These are phyloP conservation scores for Helianthus tuberosus DNA, from an alignment of 129 eudicot genomes.

Conservation along the genomic window DNA sequence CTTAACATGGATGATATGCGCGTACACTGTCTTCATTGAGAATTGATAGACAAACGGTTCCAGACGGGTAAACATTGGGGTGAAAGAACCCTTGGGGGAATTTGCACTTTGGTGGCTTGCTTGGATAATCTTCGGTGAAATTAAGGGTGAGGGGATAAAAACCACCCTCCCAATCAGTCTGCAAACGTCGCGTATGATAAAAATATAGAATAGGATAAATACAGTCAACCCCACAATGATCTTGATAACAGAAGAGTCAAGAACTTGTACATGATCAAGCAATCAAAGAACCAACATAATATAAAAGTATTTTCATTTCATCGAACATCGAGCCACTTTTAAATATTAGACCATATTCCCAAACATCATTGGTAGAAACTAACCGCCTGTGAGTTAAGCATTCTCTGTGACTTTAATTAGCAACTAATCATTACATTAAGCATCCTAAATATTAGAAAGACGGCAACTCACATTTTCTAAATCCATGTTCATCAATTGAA, in stretches of 20 bases:
- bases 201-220: not conserved
- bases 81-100: conserved; percentile 71
- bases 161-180: conserved; percentile 99
- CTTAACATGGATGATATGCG: conserved; percentile 3
- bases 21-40: conserved; percentile 69
- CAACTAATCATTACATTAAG: not conserved
- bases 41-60: conserved; percentile 68
- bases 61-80: conserved; percentile 72
- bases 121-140: conserved; percentile 86
- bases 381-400: not conserved
- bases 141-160: conserved; percentile 68
- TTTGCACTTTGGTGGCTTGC: conserved; percentile 76
- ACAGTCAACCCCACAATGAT: not conserved
- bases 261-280: not conserved
- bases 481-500: not conserved
- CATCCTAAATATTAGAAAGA: not conserved
- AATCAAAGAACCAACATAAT: not conserved
- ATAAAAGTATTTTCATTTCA: not conserved
- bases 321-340: not conserved
- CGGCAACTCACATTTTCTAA: not conserved
- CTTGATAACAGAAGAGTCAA: not conserved
- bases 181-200: conserved; percentile 24
- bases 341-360: not conserved
- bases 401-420: not conserved
- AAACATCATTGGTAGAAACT: not conserved